phyloP scores from a whole-genome alignment of 2,329 filamentous ascomycete species.

The Didymella arachidicola region DNA sequence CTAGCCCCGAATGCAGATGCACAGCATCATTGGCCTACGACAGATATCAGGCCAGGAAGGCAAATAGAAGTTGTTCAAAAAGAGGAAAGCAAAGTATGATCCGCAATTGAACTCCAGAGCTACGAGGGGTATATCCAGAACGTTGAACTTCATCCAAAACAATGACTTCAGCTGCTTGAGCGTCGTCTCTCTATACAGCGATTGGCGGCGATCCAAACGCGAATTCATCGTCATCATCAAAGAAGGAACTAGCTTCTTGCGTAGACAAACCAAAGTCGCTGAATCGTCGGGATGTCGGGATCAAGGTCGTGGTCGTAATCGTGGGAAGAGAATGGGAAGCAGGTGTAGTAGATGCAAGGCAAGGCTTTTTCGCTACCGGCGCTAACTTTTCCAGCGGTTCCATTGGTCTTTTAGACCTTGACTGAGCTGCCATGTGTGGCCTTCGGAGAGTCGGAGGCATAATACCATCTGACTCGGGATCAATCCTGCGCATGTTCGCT shows the following conservation, averaged over 20 bases:
- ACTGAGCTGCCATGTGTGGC: not conserved
- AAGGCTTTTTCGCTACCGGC: constrained; percentile 7
- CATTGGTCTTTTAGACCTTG: constrained; percentile 9
- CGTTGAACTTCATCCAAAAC: not conserved
- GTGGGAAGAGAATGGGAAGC: not conserved
- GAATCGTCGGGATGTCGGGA: constrained; percentile 10
- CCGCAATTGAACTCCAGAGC: not conserved
- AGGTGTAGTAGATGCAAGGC: not conserved
- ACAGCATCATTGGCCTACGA: no score
- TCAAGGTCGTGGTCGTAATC: not conserved
- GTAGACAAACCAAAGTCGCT: constrained; percentile 37
- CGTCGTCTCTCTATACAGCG: constrained; percentile 18
- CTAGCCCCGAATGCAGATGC: no score
- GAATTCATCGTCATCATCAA: constrained; percentile 38
- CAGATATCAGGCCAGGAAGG: no score
- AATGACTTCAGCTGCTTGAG: not conserved
- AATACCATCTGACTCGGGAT: not conserved
- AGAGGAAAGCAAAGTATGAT: not conserved
- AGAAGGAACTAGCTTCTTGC: constrained; percentile 38
- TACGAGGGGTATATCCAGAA: constrained; percentile 18
- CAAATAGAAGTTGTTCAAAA: no score
- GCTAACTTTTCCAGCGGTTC: constrained; percentile 11
- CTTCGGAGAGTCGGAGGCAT: not conserved
- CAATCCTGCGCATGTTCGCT: constrained; percentile 13
- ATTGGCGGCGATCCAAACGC: constrained; percentile 35